Percentiles rank a stretch among this genome's conserved stretches.
Evolutionary conservation across 2,329 filamentous ascomycete genomes (phyloP).

Genomic region (Fusarium sp.): DNA sequence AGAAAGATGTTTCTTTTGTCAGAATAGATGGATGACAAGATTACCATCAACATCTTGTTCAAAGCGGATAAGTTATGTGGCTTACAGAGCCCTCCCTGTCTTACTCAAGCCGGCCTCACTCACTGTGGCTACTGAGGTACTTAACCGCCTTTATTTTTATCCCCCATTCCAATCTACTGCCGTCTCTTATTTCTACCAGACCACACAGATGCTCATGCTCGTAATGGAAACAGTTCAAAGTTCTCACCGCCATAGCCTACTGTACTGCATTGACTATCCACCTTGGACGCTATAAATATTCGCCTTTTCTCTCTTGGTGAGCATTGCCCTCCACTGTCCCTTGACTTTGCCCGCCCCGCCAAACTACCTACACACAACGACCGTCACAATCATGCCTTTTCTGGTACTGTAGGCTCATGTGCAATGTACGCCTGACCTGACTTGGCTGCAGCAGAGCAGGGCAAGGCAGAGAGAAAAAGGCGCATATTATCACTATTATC

Average conservation of each 20-base stretch:
- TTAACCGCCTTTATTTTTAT: conserved; percentile 9
- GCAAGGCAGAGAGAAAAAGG: conserved; percentile 16
- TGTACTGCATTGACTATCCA: background rate
- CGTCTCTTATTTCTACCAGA: background rate
- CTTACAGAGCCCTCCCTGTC: background rate
- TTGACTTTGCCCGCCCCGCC: conserved; percentile 17
- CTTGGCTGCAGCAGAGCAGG: conserved; percentile 17
- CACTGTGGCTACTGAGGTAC: conserved; percentile 6
- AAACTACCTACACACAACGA: conserved; percentile 6
- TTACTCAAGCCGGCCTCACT: conserved; percentile 1
- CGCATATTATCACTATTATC: conserved; percentile 10
- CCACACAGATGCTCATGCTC: background rate
- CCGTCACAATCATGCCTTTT: conserved; percentile 32
- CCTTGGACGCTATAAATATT: conserved; percentile 9
- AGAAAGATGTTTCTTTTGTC: background rate
- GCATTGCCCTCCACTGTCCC: conserved; percentile 26
- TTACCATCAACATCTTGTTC: background rate
- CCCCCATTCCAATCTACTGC: background rate
- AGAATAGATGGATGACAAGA: background rate
- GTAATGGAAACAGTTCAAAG: background rate
- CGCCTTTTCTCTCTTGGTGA: conserved; percentile 37
- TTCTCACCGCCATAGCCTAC: conserved; percentile 11
- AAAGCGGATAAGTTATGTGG: background rate
- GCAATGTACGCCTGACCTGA: conserved; percentile 38
- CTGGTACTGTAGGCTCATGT: conserved; percentile 26